Base-by-base conservation (phyloP, 179 eudicot genomes). In the Sideroxylon spinosum region DNA sequence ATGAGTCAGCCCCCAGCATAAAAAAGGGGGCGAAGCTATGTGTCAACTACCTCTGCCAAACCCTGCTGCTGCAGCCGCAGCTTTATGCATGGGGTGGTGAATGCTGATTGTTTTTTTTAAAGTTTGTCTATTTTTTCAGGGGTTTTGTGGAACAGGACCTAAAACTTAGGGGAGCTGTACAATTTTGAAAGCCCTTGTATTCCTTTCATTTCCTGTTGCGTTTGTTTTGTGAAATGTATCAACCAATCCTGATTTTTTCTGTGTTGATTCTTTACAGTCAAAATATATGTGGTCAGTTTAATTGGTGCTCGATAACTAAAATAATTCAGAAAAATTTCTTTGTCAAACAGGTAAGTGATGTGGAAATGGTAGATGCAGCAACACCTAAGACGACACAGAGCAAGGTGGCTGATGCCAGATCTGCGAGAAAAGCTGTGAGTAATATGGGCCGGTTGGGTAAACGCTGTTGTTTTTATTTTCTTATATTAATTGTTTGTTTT, bases 321-420 rank as follows among this genome's bases (percentile, higher is more conserved):
- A 52, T 52, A 9, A 60, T 37, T 60, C 25, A 60, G 9, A 6
- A 29, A 11, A 19, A 23, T 50, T 49, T 50, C 62, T 50, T 29
- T 13, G 10, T 4, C 10, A 6, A 64, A 49, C 90, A 95, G 98
- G 90, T 69, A 9, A 75, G 81, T 3, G 96, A 94, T 85, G 93
- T 87, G 6, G 85, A 92, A 77, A 96, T 96, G 98, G 91, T 82
- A 46, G 99, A 93, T 83, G 92, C 89, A n/a, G 66, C 50, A 13
- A 14, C 81, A 11, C 75, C 85, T 12, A 78, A 71, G 72, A 57
- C 56, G 64, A 57, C 56, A 63, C 63, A 28, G 74, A 52, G 65
- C 44, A 78, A 68, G 63, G 62, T 77, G 77, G 68, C 75, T n/a
- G 28, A 68, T 73, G 44, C 25, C 13, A 75, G 37, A 29, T 73